Evolutionary conservation across 192 early-diverging fungal species (phyloP).

Genomic region (Gigaspora rosea): DNA sequence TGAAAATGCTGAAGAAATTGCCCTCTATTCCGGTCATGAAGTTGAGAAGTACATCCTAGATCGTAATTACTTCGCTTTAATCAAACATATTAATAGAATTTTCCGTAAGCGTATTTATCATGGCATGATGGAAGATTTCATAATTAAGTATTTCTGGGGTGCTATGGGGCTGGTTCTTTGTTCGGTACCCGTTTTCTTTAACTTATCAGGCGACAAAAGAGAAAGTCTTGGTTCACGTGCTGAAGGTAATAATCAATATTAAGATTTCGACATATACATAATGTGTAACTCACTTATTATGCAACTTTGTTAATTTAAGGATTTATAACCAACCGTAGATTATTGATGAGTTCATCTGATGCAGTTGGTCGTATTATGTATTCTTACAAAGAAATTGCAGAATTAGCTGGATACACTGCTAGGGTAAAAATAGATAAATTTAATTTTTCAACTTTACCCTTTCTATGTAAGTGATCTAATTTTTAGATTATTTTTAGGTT

Average conservation of each 20-base stretch:
- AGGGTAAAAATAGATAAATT: slow-evolving; percentile 54
- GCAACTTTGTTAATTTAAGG: slow-evolving; percentile 37
- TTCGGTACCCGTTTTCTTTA: slow-evolving; percentile 83
- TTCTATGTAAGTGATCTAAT: not conserved
- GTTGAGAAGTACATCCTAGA: slow-evolving; percentile 85
- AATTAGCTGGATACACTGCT: slow-evolving; percentile 92
- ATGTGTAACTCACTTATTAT: not conserved
- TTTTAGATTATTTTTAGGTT: slow-evolving; percentile 41
- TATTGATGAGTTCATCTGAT: slow-evolving; percentile 76
- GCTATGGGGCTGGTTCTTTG: slow-evolving; percentile 86
- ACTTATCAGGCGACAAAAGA: slow-evolving; percentile 42
- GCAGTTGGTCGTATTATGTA: slow-evolving; percentile 88
- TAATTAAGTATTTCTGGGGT: slow-evolving; percentile 99
- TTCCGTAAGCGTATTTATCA: slow-evolving; percentile 87
- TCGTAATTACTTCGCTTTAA: slow-evolving; percentile 73
- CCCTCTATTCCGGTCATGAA: slow-evolving; percentile 82
- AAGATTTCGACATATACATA: not conserved
- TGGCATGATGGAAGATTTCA: slow-evolving; percentile 95
- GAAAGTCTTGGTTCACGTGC: slow-evolving; percentile 51
- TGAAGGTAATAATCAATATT: slow-evolving; percentile 43
- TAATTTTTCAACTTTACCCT: not conserved
- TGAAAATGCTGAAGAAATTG: slow-evolving; percentile 96
- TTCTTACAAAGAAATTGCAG: slow-evolving; percentile 92
- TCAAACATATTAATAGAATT: slow-evolving; percentile 84
- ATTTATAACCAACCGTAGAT: slow-evolving; percentile 77